These are phyloP conservation scores for Xylaria acuta DNA, from an alignment of 495 filamentous ascomycete species.

Conservation along the genomic window DNA sequence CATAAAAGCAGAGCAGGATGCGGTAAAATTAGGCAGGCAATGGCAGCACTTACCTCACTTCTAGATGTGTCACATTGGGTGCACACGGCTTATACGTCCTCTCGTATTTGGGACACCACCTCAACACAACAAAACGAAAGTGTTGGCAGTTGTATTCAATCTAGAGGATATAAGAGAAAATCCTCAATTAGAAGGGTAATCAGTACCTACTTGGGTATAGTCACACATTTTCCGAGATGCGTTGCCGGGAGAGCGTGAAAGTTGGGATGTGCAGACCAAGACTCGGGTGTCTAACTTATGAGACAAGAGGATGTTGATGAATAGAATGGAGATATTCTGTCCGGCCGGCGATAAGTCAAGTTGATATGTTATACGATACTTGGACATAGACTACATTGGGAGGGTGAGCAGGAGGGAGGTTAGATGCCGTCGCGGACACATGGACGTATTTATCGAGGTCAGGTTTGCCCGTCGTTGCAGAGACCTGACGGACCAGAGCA, in stretches of 20 bases:
- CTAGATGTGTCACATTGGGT: constrained; percentile 41
- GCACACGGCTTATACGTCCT: constrained; percentile 40
- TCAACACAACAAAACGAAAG: constrained; percentile 42
- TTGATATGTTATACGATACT: background rate
- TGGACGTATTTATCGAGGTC: constrained; percentile 21
- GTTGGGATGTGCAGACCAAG: background rate
- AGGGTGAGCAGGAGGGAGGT: background rate
- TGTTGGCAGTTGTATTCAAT: constrained; percentile 44
- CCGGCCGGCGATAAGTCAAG: background rate
- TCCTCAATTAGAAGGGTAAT: background rate
- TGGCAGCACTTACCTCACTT: constrained; percentile 38
- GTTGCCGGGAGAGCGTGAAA: background rate
- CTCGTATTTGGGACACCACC: constrained; percentile 41
- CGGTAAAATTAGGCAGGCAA: no score
- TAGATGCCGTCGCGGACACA: constrained; percentile 8
- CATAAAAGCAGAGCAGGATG: background rate
- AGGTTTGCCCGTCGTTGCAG: constrained; percentile 13
- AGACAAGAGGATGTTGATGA: background rate
- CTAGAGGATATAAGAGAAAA: constrained; percentile 21
- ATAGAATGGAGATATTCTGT: constrained; percentile 1
- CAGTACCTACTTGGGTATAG: constrained; percentile 40
- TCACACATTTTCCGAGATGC: constrained; percentile 37
- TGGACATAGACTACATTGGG: constrained; percentile 6
- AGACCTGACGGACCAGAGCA: constrained; percentile 23
- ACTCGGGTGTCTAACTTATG: background rate